Evolutionary conservation across 2,329 filamentous ascomycete species (phyloP).

Genomic region (Fusarium pseudoanthophilum): DNA sequence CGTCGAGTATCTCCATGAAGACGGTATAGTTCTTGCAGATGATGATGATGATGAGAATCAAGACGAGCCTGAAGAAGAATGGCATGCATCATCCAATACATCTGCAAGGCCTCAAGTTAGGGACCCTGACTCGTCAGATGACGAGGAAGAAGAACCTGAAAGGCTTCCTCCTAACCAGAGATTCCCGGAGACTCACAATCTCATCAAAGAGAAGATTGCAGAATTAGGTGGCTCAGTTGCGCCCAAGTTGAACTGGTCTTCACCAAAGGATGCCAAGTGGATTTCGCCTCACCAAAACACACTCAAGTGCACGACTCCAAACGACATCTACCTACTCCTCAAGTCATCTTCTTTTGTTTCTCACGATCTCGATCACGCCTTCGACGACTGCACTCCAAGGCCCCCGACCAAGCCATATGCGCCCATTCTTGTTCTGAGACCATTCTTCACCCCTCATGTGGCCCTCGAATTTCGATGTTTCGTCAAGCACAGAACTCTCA

Average conservation of each 20-base stretch:
- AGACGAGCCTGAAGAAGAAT: conserved; percentile 67
- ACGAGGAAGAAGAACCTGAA: conserved; percentile 58
- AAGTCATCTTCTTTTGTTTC: conserved; percentile 96
- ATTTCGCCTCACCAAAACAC: conserved; percentile 87
- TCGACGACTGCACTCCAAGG: conserved; percentile 72
- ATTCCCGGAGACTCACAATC: conserved; percentile 78
- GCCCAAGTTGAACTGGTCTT: conserved; percentile 97
- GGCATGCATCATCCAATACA: conserved; percentile 51
- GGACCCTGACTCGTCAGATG: conserved; percentile 57
- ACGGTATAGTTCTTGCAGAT: conserved; percentile 89
- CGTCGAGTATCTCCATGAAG: conserved; percentile 86
- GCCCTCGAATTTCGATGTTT: conserved; percentile 96
- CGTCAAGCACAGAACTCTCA: conserved; percentile 81
- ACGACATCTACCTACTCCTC: conserved; percentile 92
- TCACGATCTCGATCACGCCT: conserved; percentile 93
- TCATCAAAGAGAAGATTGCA: conserved; percentile 79
- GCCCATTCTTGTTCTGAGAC: conserved; percentile 85
- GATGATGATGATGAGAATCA: conserved; percentile 67
- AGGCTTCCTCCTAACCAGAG: conserved; percentile 63
- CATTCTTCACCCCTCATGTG: conserved; percentile 89
- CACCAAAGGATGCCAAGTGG: conserved; percentile 95
- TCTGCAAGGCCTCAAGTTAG: conserved; percentile 49
- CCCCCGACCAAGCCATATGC: conserved; percentile 63
- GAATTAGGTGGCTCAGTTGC: conserved; percentile 87
- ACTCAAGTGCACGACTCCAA: conserved; percentile 87